These are phyloP conservation scores for Fusarium keratoplasticum DNA, from an alignment of 2,329 filamentous ascomycete genomes.

Conservation along the genomic window DNA sequence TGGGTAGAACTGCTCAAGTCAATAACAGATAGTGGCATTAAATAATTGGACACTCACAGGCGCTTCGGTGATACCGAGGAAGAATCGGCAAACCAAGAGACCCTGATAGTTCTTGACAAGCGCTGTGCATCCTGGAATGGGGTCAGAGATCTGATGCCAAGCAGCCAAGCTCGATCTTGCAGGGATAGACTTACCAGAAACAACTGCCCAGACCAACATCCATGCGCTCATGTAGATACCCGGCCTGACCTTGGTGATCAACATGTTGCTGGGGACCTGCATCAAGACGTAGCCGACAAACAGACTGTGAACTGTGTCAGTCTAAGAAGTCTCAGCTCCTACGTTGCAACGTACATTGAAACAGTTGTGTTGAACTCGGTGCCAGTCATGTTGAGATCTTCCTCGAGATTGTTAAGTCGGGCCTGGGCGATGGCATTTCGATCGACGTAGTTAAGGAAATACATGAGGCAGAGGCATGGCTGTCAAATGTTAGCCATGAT, in stretches of 20 bases:
- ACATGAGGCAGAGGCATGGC: slow-evolving; percentile 54
- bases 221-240: slow-evolving; percentile 56
- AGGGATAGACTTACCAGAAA: slow-evolving; percentile 43
- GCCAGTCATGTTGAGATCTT: slow-evolving; percentile 63
- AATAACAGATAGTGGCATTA: neutral
- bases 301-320: slow-evolving; percentile 37
- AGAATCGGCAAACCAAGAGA: slow-evolving; percentile 52
- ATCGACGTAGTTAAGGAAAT: slow-evolving; percentile 58
- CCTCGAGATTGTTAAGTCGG: slow-evolving; percentile 58
- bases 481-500: slow-evolving; percentile 11
- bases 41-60: slow-evolving; percentile 36
- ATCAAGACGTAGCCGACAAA: slow-evolving; percentile 59
- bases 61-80: slow-evolving; percentile 54
- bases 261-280: slow-evolving; percentile 56
- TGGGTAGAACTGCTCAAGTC: slow-evolving; percentile 50
- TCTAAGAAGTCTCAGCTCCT: no score
- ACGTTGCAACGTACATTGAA: slow-evolving; percentile 46
- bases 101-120: slow-evolving; percentile 50
- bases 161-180: no score
- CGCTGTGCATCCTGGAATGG: slow-evolving; percentile 47
- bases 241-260: slow-evolving; percentile 55
- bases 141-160: neutral
- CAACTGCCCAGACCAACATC: slow-evolving; percentile 56
- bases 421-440: slow-evolving; percentile 60
- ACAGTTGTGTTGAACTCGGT: slow-evolving; percentile 65